phyloP scores from a whole-genome alignment of 2,329 filamentous ascomycete genomes.

The Cercospora zeina region DNA sequence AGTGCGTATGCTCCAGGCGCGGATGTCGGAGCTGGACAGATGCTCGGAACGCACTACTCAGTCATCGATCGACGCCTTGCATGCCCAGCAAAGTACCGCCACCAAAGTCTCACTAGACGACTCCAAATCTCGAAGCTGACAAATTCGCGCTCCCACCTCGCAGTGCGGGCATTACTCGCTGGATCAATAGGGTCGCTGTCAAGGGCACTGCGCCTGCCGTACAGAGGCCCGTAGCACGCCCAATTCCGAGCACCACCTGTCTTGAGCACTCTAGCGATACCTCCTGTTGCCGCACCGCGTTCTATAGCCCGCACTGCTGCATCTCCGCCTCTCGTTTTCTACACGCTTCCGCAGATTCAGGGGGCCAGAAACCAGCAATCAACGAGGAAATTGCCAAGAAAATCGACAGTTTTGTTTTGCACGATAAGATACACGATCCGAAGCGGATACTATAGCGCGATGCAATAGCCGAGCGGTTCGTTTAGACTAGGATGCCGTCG shows the following conservation, averaged over 20 bases:
- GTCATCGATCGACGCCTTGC: too few species aligned
- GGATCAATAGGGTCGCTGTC: constrained; percentile 3
- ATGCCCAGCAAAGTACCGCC: too few species aligned
- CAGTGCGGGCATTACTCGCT: not conserved
- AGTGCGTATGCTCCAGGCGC: too few species aligned
- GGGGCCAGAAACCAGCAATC: not conserved
- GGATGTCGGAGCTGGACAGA: too few species aligned
- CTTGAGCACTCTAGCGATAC: not conserved
- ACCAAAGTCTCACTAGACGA: too few species aligned
- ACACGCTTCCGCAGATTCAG: not conserved
- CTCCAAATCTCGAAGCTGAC: too few species aligned
- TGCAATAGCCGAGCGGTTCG: too few species aligned
- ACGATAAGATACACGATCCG: too few species aligned
- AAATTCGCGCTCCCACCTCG: constrained; percentile 13
- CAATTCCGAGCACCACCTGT: not conserved
- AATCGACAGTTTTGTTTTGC: not conserved
- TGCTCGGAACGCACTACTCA: too few species aligned
- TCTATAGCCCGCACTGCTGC: not conserved
- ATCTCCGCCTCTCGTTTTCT: not conserved
- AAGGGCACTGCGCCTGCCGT: not conserved
- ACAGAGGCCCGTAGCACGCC: not conserved
- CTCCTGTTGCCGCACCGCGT: not conserved
- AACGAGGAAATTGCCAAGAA: not conserved
- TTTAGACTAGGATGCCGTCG: too few species aligned
- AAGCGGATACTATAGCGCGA: too few species aligned